These are phyloP conservation scores for Aureobasidium lini DNA, from an alignment of 2,329 filamentous ascomycete genomes.

Conservation along the genomic window DNA sequence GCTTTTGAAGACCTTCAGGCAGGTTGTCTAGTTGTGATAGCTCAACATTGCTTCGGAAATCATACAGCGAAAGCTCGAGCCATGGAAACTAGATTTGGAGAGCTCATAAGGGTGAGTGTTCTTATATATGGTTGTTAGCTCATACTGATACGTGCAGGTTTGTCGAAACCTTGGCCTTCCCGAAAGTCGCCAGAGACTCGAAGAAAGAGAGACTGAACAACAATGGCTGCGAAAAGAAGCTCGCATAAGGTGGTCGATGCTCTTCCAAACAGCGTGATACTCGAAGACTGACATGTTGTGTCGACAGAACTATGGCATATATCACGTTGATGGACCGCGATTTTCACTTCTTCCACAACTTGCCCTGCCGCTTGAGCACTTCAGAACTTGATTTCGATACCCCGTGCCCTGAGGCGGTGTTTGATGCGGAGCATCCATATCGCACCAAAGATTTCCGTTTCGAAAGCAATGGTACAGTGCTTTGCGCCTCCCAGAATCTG, in stretches of 20 bases:
- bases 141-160: neutral
- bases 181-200: constrained; percentile 5
- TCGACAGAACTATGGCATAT: constrained; percentile 13
- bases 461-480: neutral
- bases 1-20: constrained; percentile 14
- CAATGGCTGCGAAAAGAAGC: constrained; percentile 14
- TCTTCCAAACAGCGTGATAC: neutral
- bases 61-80: constrained; percentile 6
- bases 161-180: constrained; percentile 1
- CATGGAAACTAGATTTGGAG: constrained; percentile 14
- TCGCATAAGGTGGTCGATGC: neutral
- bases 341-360: constrained; percentile 15
- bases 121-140: neutral
- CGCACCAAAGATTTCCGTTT: neutral
- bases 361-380: constrained; percentile 7
- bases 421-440: constrained; percentile 12
- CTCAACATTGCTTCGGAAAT: constrained; percentile 14
- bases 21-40: constrained; percentile 8
- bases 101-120: constrained; percentile 10
- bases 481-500: neutral
- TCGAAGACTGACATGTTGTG: neutral
- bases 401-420: constrained; percentile 11
- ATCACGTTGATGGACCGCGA: constrained; percentile 14
- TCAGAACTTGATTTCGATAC: constrained; percentile 15
- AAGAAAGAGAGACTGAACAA: constrained; percentile 8